phyloP scores from a whole-genome alignment of 1,284 basidiomycete genomes.

The Boletus putidus region DNA sequence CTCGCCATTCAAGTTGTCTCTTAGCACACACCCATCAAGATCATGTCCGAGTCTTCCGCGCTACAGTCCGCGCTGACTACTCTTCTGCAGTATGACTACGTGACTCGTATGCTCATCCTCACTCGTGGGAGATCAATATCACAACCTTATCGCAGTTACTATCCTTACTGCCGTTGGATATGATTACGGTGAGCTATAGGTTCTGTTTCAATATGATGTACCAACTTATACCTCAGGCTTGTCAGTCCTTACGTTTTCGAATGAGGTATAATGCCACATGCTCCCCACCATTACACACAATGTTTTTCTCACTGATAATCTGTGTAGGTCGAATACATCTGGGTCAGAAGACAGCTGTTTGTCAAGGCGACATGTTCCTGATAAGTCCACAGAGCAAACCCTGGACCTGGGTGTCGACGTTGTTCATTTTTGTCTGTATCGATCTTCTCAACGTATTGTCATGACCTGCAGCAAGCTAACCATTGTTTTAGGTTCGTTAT shows the following conservation, averaged over 20 bases:
- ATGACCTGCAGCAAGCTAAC: not conserved
- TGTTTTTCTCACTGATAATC: not conserved
- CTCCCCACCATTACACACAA: not conserved
- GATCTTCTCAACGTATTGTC: not conserved
- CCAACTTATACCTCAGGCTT: not conserved
- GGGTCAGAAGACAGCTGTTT: not conserved
- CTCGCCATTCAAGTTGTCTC: not conserved
- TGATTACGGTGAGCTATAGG: not conserved
- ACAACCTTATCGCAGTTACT: not conserved
- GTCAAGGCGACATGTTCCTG: not conserved
- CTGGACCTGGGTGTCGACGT: not conserved
- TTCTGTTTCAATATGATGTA: not conserved
- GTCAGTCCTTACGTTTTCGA: not conserved
- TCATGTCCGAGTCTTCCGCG: not conserved
- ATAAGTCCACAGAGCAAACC: not conserved
- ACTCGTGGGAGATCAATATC: not conserved
- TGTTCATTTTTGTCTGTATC: constrained; percentile 1
- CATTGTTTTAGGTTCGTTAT: not conserved
- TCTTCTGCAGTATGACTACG: constrained; percentile 2
- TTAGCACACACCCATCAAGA: not conserved
- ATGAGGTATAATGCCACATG: not conserved
- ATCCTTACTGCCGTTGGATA: not conserved
- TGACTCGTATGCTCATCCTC: not conserved
- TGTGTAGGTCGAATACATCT: not conserved
- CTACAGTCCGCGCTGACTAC: not conserved